A percentile compares a stretch with the other conserved stretches of the same genome.
Evolutionary conservation across 345 rosid genomes (phyloP).

Genomic region (Adansonia digitata): DNA sequence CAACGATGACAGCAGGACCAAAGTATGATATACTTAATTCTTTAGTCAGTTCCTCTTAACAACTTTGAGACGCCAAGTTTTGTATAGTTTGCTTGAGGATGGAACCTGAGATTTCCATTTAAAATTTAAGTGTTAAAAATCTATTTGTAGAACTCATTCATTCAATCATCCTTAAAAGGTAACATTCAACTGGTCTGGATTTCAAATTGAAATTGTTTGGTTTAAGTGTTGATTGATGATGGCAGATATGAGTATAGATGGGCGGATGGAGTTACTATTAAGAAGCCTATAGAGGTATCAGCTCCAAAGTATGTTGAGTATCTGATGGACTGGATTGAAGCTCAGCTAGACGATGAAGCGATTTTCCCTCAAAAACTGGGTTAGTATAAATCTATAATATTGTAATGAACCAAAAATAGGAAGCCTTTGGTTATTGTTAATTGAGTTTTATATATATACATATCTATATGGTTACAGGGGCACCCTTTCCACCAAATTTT

Average conservation of each 20-base stretch:
- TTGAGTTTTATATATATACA: too few relatives aligned
- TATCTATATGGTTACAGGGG: too few relatives aligned
- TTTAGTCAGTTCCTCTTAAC: neutral
- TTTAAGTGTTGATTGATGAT: neutral
- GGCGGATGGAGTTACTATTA: slow-evolving; percentile 70
- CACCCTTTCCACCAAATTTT: slow-evolving; percentile 55
- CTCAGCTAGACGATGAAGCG: slow-evolving; percentile 58
- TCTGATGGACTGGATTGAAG: slow-evolving; percentile 73
- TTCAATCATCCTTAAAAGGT: too few relatives aligned
- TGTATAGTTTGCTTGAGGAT: neutral
- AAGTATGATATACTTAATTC: slow-evolving; percentile 32
- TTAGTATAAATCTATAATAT: slow-evolving; percentile 10
- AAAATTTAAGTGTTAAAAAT: neutral
- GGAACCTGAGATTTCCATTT: neutral
- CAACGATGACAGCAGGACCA: slow-evolving; percentile 68
- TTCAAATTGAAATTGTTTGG: neutral
- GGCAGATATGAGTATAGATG: slow-evolving; percentile 67
- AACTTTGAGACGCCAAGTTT: neutral
- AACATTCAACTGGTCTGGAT: too few relatives aligned
- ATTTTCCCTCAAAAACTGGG: slow-evolving; percentile 64
- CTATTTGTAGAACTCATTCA: too few relatives aligned
- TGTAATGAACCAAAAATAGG: neutral
- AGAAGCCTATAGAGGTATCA: slow-evolving; percentile 70
- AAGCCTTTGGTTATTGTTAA: neutral
- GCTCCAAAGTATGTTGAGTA: slow-evolving; percentile 72